Evolutionary conservation across 2,329 filamentous ascomycete genomes (phyloP).

Genomic region (Calonectria ilicicola): DNA sequence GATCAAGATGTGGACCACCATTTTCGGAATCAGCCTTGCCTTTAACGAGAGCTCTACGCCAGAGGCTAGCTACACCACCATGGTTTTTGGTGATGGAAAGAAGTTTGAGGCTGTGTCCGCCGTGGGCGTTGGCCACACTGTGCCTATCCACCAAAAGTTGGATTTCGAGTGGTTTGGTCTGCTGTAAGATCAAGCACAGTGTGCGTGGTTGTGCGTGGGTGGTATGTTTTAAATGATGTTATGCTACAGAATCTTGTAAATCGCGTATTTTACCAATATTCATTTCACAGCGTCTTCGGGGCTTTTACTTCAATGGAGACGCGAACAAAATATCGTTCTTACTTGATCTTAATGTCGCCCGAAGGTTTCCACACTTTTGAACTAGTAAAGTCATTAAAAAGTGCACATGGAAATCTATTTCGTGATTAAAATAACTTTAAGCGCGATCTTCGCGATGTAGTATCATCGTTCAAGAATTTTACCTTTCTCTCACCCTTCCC

Average conservation of each 20-base stretch:
- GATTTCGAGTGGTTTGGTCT: constrained; percentile 12
- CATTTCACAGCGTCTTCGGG: background rate
- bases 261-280: background rate
- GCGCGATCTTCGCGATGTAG: background rate
- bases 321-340: too few relatives aligned
- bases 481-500: background rate
- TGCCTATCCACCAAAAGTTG: background rate
- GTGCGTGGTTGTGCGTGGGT: background rate
- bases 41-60: background rate
- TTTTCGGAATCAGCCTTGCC: background rate
- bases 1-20: constrained; percentile 4
- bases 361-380: too few relatives aligned
- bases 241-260: background rate
- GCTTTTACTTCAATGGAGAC: background rate
- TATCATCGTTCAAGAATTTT: background rate
- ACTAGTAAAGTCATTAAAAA: too few relatives aligned
- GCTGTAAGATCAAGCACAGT: background rate
- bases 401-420: too few relatives aligned
- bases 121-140: background rate
- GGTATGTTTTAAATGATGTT: background rate
- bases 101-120: constrained; percentile 9
- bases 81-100: constrained; percentile 3
- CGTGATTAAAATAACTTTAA: background rate
- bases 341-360: too few relatives aligned
- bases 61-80: background rate